Evolutionary conservation across 345 rosid genomes (phyloP).

Genomic region (Sonneratia caseolaris): DNA sequence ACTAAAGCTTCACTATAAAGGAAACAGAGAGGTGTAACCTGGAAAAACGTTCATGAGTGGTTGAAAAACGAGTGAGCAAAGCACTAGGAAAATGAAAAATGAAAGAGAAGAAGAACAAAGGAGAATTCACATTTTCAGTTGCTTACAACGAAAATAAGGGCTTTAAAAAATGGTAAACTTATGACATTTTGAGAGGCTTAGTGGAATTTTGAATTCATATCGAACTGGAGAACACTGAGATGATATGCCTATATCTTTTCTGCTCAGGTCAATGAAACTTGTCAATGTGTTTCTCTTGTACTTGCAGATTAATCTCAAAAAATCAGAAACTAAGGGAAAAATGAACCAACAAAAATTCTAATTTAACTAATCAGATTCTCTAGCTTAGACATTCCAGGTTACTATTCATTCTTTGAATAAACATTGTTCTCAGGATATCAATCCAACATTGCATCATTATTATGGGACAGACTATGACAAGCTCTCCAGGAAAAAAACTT

Average conservation of each 20-base stretch:
- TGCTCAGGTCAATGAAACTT: not conserved
- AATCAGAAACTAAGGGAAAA: not conserved
- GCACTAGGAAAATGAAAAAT: not conserved
- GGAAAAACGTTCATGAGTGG: not conserved
- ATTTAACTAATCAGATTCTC: not conserved
- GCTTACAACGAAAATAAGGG: not conserved
- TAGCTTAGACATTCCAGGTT: not conserved
- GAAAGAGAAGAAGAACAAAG: not conserved
- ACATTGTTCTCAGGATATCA: not conserved
- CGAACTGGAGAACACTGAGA: not conserved
- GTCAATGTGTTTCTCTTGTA: not conserved
- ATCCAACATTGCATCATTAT: not conserved
- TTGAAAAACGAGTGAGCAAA: not conserved
- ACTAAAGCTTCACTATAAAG: not conserved
- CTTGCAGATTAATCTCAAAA: not conserved
- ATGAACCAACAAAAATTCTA: not conserved
- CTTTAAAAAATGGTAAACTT: not conserved
- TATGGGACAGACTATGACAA: not conserved
- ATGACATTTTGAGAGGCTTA: no score
- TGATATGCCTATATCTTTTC: not conserved
- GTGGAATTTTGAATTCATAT: not conserved
- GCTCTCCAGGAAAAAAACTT: not conserved
- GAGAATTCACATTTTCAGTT: not conserved
- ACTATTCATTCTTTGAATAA: not conserved
- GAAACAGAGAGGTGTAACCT: not conserved